Base-by-base conservation (phyloP, 805 yeast species). In the Candida schatavii region DNA sequence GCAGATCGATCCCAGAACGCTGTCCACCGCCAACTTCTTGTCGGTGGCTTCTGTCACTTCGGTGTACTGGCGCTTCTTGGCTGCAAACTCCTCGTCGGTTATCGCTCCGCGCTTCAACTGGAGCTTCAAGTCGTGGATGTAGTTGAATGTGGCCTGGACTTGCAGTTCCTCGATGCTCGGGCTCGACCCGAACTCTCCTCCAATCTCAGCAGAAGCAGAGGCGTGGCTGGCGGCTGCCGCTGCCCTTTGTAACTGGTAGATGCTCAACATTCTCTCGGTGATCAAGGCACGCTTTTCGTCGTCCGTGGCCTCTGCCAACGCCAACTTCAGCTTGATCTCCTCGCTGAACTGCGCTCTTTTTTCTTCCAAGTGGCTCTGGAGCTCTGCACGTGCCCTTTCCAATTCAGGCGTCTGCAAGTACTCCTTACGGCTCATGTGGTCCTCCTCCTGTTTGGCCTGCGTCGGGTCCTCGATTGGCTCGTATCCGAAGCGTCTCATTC, bases 401-500 rank as follows among this genome's bases (percentile, higher is more conserved):
- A 85, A 64, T n/a, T 64, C 70, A 11, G 81, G 81, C 50, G 75
- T 76, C 6, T 73, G 76, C 33, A 80, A 64, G 40, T 67, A 71
- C 55, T 85, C 88, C 57, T 86, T 85, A 62, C 95, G 78, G 3
- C 81, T 72, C 73, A 83, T 69, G 49, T 73, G 74, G 10, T 68
- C 68, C 55, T 74, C 80, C 62, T 88, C 96, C 33, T 66, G 66
- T 35, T 63, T 62, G 1, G 88, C 85, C 40, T 66, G 70, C 23
- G 56, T 62, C 11, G 68, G 62, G 45, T 82, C 79, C 13, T 57
- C 61, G 23, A 88, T 67, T 27, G 74, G 71, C 15, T 66, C 72
- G 52, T 76, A 77, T 1, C 97, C 97, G 52, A 91, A 81, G 61
- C 98, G 77, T 68, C 99, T 81, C 6, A 78, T 70, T 35, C 89